Percentiles rank a stretch among this genome's conserved stretches.
Conservation (phyloP, 1,284 basidiomycete species). For the Moesziomyces aphidis region DNA sequence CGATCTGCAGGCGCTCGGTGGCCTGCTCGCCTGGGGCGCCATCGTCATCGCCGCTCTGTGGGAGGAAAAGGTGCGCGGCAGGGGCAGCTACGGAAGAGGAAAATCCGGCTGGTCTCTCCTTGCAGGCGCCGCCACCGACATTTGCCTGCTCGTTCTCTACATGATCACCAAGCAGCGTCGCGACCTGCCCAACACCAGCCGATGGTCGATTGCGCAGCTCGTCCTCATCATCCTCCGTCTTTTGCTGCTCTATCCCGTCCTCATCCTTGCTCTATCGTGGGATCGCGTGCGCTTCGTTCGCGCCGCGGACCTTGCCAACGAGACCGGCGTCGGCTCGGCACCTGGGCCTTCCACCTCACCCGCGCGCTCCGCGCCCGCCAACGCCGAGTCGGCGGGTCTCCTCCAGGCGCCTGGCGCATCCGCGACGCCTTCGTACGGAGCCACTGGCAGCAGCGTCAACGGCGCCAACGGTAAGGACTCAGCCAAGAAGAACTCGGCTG, state of each 20-base stretch:
- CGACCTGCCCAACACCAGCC: constrained; percentile 26
- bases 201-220: constrained; percentile 58
- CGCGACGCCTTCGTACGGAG: constrained; percentile 32
- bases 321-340: constrained; percentile 9
- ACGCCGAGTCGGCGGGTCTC: constrained; percentile 27
- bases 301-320: constrained; percentile 43
- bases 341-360: constrained; percentile 10
- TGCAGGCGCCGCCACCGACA: constrained; percentile 39
- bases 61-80: constrained; percentile 52
- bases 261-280: constrained; percentile 50
- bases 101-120: constrained; percentile 45
- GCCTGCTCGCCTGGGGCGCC: constrained; percentile 54
- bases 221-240: constrained; percentile 51
- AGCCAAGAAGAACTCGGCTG: constrained; percentile 14
- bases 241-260: constrained; percentile 52
- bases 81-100: constrained; percentile 55
- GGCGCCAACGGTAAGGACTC: constrained; percentile 1
- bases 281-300: constrained; percentile 53
- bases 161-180: constrained; percentile 31
- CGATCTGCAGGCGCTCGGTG: constrained; percentile 57
- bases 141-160: constrained; percentile 46
- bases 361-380: constrained; percentile 27
- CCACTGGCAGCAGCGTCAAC: constrained; percentile 21
- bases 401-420: constrained; percentile 24
- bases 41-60: constrained; percentile 52